Conservation (phyloP, 352 stramenopile genomes). For the Phytophthora brassicae region DNA sequence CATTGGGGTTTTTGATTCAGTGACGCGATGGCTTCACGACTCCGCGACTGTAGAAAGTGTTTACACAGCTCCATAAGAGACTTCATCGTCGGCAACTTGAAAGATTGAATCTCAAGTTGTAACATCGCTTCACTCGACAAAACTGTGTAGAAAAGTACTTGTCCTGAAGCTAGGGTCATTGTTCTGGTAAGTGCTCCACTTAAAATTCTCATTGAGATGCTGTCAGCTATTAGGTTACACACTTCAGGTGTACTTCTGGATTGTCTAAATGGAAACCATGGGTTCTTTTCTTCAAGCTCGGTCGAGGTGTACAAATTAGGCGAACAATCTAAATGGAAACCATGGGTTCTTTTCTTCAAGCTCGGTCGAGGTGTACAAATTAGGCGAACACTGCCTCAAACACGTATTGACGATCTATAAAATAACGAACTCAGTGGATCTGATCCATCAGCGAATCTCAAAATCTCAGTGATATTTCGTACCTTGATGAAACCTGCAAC, state of each 20-base stretch:
- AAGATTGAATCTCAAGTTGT: not conserved
- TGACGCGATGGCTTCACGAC: not conserved
- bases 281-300: slow-evolving; percentile 6
- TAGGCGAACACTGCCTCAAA: slow-evolving; percentile 1
- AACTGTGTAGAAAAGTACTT: slow-evolving; percentile 14
- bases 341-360: slow-evolving; percentile 27
- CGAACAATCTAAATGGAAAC: slow-evolving; percentile 63
- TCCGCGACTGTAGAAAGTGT: slow-evolving; percentile 2
- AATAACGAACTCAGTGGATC: not conserved
- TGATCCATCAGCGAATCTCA: not conserved
- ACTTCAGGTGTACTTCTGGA: slow-evolving; percentile 11
- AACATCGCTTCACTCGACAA: slow-evolving; percentile 12
- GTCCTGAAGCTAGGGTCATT: not conserved
- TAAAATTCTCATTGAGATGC: slow-evolving; percentile 10
- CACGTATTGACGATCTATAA: slow-evolving; percentile 16
- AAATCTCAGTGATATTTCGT: not conserved
- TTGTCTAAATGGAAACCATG: slow-evolving; percentile 59
- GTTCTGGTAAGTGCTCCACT: not conserved
- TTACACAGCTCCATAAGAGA: slow-evolving; percentile 18
- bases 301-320: too few species aligned
- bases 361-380: not conserved
- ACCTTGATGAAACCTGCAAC: slow-evolving; percentile 18
- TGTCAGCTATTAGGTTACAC: slow-evolving; percentile 28
- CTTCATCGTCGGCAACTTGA: not conserved
- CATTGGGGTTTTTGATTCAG: not conserved